A percentile compares a stretch with the other conserved stretches of the same genome.
Conservation (phyloP, 169 alveolate species). For the Eimeria acervulina region DNA sequence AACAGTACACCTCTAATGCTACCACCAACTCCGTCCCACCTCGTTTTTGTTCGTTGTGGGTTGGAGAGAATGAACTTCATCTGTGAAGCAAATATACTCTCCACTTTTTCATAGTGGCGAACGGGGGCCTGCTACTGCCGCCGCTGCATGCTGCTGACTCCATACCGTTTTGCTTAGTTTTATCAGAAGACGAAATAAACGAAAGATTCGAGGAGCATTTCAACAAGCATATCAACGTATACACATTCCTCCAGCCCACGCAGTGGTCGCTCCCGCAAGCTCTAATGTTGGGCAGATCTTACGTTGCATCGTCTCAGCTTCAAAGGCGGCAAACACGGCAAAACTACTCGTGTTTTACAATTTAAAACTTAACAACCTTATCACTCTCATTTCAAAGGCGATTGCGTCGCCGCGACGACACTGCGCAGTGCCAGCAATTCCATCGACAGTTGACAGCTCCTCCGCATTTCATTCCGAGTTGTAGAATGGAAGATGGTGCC, state of each 20-base stretch:
- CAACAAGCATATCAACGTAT: not conserved
- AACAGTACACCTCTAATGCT: not conserved
- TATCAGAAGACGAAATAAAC: not conserved
- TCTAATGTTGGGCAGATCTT: not conserved
- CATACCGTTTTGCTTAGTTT: not conserved
- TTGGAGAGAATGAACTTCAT: too few relatives aligned
- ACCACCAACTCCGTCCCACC: not conserved
- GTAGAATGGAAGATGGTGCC: not conserved
- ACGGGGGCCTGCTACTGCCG: slow-evolving; percentile 10
- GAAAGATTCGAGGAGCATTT: not conserved
- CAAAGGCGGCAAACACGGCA: not conserved
- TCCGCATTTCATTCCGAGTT: not conserved
- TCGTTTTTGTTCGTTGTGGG: not conserved
- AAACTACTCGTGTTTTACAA: not conserved
- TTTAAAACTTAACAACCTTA: not conserved
- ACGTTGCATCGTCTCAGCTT: too few relatives aligned
- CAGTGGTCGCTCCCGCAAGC: not conserved
- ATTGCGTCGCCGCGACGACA: not conserved
- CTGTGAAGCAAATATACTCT: too few relatives aligned
- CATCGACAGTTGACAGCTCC: not conserved
- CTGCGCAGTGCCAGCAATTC: not conserved
- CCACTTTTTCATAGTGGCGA: too few relatives aligned
- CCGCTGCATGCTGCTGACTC: not conserved
- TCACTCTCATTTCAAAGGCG: not conserved
- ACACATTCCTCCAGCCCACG: not conserved